Evolutionary conservation across 2,329 filamentous ascomycete species (phyloP), one percentile per base, ranked within the genome.

Genomic region (Beauveria varroae): DNA sequence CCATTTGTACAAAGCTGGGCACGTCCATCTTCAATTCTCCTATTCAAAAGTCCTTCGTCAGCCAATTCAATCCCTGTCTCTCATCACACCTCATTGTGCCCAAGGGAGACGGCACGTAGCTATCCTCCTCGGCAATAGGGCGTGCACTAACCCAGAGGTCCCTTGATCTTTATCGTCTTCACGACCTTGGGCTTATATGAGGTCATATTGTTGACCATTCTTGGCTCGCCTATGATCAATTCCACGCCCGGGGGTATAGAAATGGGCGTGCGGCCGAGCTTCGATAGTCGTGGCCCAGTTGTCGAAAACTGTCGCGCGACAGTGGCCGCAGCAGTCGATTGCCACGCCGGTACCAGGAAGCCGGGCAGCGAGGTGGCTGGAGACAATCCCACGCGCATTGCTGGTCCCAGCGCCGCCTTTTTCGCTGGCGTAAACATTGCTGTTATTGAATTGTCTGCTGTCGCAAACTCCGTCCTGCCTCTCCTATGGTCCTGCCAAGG

Each of bases 181-280:
- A 83, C 86, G 37, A 83, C 78, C 67, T 86, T 83, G 64, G 80
- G 79, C 66, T 85, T 79, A 64, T 85, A 86, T 44, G 83, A 83
- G 46, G 84, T 86, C 59, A 78, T 76, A 64, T 83, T 80, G 65
- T 75, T 79, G 70, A 78, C 77, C 34, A 79, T 69, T 58, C 73
- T 76, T 4, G 86, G 83, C 63, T 91, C 83, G 63, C 89, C 82
- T 62, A 93, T 77, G 12, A 84, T 78, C 47, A 99, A 80, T 57
- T 88, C 88, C 62, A 99, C 95, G 65, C 91, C 90, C 0, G 90
- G 87, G 1, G 93, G 93, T 37, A 96, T 81, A 60, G 90, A 87
- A 58, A 96, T 83, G 26, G 90, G 84, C 63, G 89, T 89, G 68
- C 86, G 83, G 68, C 95, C 95, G 64, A 99, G 88, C 80, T 97